Evolutionary conservation across 2,329 filamentous ascomycete genomes (phyloP).

Genomic region (Zymoseptoria brevis): DNA sequence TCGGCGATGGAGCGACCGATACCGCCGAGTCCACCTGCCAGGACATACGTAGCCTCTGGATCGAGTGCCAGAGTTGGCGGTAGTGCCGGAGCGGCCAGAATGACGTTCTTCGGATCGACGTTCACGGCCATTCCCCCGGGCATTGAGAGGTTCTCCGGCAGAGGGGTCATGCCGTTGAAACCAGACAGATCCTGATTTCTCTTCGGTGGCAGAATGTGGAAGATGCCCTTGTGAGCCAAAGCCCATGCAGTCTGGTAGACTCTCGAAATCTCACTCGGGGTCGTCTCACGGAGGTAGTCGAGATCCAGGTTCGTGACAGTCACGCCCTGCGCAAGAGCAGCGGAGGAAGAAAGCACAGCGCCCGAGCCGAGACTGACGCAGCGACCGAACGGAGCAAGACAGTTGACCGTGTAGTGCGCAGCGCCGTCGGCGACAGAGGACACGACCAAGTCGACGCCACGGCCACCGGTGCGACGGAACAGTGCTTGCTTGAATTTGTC

Average conservation of each 20-base stretch:
- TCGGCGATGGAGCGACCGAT: slow-evolving; percentile 1
- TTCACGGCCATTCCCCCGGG: slow-evolving; percentile 1
- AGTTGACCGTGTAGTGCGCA: slow-evolving; percentile 1
- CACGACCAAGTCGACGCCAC: slow-evolving; percentile 1
- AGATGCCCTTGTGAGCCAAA: background rate
- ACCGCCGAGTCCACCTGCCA: slow-evolving; percentile 2
- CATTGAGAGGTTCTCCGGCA: background rate
- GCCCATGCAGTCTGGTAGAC: slow-evolving; percentile 1
- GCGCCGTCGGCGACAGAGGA: background rate
- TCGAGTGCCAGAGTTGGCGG: slow-evolving; percentile 15
- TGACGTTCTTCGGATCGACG: background rate
- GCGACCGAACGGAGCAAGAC: slow-evolving; percentile 2
- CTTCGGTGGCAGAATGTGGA: slow-evolving; percentile 2
- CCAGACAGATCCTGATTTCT: background rate
- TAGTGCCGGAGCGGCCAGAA: background rate
- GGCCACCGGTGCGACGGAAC: background rate
- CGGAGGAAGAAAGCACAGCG: background rate
- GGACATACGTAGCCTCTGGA: slow-evolving; percentile 7
- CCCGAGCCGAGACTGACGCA: slow-evolving; percentile 1
- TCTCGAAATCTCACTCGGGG: background rate
- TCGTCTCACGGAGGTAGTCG: background rate
- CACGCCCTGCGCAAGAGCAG: background rate
- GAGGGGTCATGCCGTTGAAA: background rate
- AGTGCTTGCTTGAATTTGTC: slow-evolving; percentile 2
- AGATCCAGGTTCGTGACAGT: slow-evolving; percentile 1